Conservation (phyloP, 768 basidiomycete genomes). For the Leccinellum rugosiceps region DNA sequence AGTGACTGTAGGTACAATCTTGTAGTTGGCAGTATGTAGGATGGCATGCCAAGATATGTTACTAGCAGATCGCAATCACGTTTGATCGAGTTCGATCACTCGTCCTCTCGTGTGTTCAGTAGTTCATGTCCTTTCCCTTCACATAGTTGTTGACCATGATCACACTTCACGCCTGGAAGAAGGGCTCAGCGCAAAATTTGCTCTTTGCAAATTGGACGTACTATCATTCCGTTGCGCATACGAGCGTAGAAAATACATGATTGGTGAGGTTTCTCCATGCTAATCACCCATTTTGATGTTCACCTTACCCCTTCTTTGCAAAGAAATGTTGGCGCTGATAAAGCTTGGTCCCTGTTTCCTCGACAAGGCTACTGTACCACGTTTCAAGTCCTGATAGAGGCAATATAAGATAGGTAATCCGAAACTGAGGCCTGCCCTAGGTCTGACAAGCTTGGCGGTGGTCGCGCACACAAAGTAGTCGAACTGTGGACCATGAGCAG, state of each 20-base stretch:
- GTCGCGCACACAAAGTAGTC: not conserved
- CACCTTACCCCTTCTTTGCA: slow-evolving; percentile 74
- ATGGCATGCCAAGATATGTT: too few species aligned
- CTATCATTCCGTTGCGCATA: slow-evolving; percentile 81
- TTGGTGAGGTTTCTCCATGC: slow-evolving; percentile 68
- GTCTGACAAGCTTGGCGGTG: not conserved
- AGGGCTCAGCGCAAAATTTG: slow-evolving; percentile 72
- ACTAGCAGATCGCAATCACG: too few species aligned
- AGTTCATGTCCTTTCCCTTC: too few species aligned
- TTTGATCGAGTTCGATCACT: not conserved
- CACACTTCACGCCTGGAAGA: slow-evolving; percentile 51
- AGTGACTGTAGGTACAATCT: not conserved
- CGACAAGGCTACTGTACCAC: slow-evolving; percentile 45
- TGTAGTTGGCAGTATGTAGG: not conserved
- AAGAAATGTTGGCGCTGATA: slow-evolving; percentile 51
- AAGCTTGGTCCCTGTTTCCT: slow-evolving; percentile 72
- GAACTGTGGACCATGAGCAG: not conserved
- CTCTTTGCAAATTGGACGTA: slow-evolving; percentile 81
- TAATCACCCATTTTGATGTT: slow-evolving; percentile 51
- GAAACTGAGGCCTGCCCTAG: slow-evolving; percentile 29
- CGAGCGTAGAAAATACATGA: slow-evolving; percentile 90
- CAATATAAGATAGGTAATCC: slow-evolving; percentile 57
- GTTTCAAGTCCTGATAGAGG: slow-evolving; percentile 61
- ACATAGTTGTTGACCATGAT: slow-evolving; percentile 8
- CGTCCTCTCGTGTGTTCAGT: too few species aligned